Percentiles rank a stretch among this genome's conserved stretches.
Evolutionary conservation across 176 grass and related monocot species (phyloP).

Genomic region (Oryza brachyantha): DNA sequence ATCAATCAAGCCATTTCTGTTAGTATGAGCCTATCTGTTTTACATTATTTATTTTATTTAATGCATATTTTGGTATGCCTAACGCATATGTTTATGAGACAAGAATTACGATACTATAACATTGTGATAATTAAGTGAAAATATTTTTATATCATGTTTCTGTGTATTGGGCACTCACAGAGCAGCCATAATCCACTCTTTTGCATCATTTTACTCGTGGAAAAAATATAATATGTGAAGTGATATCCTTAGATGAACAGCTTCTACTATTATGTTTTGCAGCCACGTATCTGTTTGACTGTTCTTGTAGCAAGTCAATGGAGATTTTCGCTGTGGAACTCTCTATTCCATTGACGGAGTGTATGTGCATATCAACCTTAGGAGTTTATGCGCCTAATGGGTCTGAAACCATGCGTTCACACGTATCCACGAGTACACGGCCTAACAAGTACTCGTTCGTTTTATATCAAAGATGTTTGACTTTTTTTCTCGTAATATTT

Average conservation of each 20-base stretch:
- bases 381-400: neutral
- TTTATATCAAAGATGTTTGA: too few species aligned
- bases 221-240: neutral
- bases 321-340: too few species aligned
- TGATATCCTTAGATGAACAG: neutral
- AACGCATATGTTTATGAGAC: neutral
- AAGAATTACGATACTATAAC: neutral
- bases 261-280: neutral
- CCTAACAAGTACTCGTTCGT: too few species aligned
- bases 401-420: neutral
- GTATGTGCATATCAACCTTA: too few species aligned
- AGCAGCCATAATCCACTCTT: neutral
- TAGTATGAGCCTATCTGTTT: constrained; percentile 15
- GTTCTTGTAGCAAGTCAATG: too few species aligned
- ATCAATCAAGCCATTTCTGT: neutral
- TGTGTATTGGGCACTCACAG: neutral
- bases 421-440: neutral
- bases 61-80: neutral
- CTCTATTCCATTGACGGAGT: too few species aligned
- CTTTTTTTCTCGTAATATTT: too few species aligned
- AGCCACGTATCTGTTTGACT: neutral
- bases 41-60: neutral
- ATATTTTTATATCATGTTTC: neutral
- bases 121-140: constrained; percentile 13
- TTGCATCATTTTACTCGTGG: neutral